phyloP scores from a whole-genome alignment of 106 monocot species.

The Allium cepa region DNA sequence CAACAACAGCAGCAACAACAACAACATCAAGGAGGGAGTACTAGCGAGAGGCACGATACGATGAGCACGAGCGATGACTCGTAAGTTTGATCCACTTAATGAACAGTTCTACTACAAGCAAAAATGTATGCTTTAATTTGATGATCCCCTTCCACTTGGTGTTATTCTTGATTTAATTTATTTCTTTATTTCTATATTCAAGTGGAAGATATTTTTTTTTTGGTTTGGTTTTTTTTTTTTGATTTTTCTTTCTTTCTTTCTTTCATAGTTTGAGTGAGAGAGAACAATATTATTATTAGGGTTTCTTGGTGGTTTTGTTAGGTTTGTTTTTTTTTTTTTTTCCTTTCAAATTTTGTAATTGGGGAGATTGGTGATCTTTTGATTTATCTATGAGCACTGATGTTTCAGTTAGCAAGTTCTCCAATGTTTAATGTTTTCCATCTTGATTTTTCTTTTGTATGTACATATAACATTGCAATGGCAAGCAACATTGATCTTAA shows the following conservation, averaged over 20 bases:
- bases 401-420: too few relatives aligned
- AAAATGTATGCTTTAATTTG: constrained; percentile 10
- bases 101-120: neutral
- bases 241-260: neutral
- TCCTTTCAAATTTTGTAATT: too few relatives aligned
- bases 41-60: constrained; percentile 34
- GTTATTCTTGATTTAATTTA: neutral
- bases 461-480: neutral
- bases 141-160: neutral
- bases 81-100: constrained; percentile 8
- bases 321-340: too few relatives aligned
- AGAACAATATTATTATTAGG: too few relatives aligned
- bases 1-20: constrained; percentile 7
- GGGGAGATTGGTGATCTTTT: too few relatives aligned
- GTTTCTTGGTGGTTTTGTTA: too few relatives aligned
- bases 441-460: neutral
- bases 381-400: too few relatives aligned
- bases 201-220: neutral
- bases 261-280: too few relatives aligned
- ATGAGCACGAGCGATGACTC: constrained; percentile 48
- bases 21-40: neutral
- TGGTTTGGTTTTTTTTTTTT: neutral
- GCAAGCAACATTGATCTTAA: neutral
- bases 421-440: neutral
- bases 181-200: neutral